Base-by-base conservation (phyloP, 2,329 filamentous ascomycete species). In the Colletotrichum neosansevieriae region DNA sequence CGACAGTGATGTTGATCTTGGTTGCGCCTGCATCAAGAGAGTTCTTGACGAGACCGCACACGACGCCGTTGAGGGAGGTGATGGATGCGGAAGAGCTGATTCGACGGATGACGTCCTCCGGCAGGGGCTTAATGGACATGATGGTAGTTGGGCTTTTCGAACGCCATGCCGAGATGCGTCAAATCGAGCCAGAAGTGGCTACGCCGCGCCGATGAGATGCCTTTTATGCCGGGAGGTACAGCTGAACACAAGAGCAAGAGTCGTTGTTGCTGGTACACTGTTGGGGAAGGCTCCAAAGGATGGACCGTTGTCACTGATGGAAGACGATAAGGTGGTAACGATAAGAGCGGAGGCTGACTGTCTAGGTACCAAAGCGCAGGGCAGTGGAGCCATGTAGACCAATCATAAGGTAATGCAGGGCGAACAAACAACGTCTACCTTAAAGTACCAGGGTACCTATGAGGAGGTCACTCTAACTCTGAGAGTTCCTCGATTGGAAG, bases 31-130 rank as follows among this genome's bases (percentile, higher is more conserved):
- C 93, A 81, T 99, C 96, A 12, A 99, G 84, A 0, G 94, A 89
- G 77, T 99, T 99, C 76, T 91, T 89, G 29, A 97, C 73, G 10
- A 98, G 85, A 51, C 92, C 92, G 63, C 89, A 82, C 13, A 93
- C 82, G 4, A 92, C 94, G 29, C 82, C 86, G 73, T 91, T 91
- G 36, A 98, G 83, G 50, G 89, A 91, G 2, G 89, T 92, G 73
- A 98, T 91, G 63, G 87, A 84, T n/a, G 89, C 89, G 0, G 95
- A 97, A 0, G 95, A 97, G 76, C 91, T 92, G 80, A 99, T 91
- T 77, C 94, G 93, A 54, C 91, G 88, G 73, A 89, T 85, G 64
- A 92, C 93, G 72, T 92, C 85, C 42, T 86, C 80, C 12, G 94
- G 92, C 68, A 97, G 85, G 58, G 85, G 88, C 71, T 85, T 84